Evolutionary conservation across 306 rosid species (phyloP).

Genomic region (Calophaca sinica): DNA sequence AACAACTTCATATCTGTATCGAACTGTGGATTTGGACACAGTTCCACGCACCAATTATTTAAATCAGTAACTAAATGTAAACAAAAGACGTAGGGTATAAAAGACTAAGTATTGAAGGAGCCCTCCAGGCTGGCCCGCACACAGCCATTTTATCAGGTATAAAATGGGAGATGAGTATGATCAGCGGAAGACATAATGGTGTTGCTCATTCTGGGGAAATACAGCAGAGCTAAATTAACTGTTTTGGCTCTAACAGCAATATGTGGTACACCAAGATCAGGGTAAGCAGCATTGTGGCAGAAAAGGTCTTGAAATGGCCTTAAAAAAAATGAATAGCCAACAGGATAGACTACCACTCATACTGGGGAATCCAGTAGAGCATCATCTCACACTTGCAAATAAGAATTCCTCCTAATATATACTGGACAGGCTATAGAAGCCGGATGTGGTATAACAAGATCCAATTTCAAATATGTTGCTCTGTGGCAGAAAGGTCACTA

Average conservation of each 20-base stretch:
- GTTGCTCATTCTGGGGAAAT: conserved; percentile 30
- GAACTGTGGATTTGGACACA: conserved; percentile 80
- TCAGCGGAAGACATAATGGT: conserved; percentile 38
- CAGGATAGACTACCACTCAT: conserved; percentile 32
- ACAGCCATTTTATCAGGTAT: conserved; percentile 39
- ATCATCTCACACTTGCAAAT: conserved; percentile 34
- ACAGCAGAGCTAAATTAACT: conserved; percentile 42
- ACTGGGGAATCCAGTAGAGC: conserved; percentile 46
- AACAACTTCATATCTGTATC: conserved; percentile 81
- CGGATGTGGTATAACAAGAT: conserved; percentile 40
- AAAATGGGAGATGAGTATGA: conserved; percentile 43
- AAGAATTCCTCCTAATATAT: conserved; percentile 35
- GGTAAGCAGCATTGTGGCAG: conserved; percentile 32
- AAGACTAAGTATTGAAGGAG: conserved; percentile 65
- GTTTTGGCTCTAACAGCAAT: conserved; percentile 36
- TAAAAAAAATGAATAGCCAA: conserved; percentile 32
- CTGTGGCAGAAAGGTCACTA: conserved; percentile 16
- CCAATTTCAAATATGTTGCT: conserved; percentile 34
- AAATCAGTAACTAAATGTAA: conserved; percentile 78
- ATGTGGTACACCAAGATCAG: conserved; percentile 22
- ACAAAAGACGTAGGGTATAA: conserved; percentile 55
- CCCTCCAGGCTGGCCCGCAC: conserved; percentile 56
- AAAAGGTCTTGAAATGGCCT: conserved; percentile 30
- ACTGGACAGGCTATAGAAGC: conserved; percentile 29
- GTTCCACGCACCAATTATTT: conserved; percentile 82